Base-by-base conservation (phyloP, 2,329 filamentous ascomycete genomes). In the Metarhizium anisopliae region DNA sequence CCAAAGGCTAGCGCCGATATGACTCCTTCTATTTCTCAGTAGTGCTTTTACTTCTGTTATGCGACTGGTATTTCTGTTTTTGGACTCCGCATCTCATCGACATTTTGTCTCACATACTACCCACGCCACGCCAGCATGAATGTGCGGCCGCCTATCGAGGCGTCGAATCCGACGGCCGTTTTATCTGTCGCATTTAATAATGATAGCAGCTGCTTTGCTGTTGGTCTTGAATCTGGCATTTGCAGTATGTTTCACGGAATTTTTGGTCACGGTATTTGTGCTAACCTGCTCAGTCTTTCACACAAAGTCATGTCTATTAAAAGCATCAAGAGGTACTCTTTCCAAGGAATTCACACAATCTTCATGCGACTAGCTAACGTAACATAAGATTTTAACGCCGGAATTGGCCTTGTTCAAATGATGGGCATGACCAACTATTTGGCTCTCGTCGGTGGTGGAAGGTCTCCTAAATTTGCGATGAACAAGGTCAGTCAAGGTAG, bases 391-490 rank as follows among this genome's bases (percentile, higher is more conserved):
- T 90, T 91, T 74, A 89, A 88, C 68, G 89, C 87, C 18, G 90
- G 91, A 50, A 84, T 96, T 60, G 89, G 87, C 45, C 78, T 90
- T 45, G 89, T 87, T 30, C 86, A 91, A 70, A 94, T 96, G 89
- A 85, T 96, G 68, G 89, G 88, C 49, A 87, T 85, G 62, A 85
- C 89, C 54, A 92, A 93, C 72, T 95, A 92, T 69, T 78, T 96
- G 40, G 93, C 90, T 32, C 80, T 97, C 10, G 90, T 96, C 55
- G 92, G 92, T 60, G 93, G 93, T 62, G 91, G 94, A 51, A 87
- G 82, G 63, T 84, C 85, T 57, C 90, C 92, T 54, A 93, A 93
- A 66, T 94, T 90, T 64, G 85, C 90, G 14, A 87, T 87, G 67
- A 95, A 92, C 72, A 95, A 95, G 77, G 89, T 85, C 64, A 49